Base-by-base conservation (phyloP, 192 early-diverging fungal genomes). In the Podila epigama region DNA sequence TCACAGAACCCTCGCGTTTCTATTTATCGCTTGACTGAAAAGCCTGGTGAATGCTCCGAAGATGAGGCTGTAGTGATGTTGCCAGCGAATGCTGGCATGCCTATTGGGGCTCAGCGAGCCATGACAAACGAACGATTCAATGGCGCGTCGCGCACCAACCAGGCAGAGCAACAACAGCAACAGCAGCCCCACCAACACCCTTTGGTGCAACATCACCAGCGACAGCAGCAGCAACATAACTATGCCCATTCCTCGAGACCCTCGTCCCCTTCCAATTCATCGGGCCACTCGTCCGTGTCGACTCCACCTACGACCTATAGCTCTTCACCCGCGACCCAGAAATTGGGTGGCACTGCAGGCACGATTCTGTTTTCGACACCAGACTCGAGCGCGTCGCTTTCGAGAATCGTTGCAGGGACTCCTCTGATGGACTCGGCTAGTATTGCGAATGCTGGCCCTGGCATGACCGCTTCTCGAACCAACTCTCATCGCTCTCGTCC, bases 211-310 rank as follows among this genome's bases (percentile, higher is more conserved):
- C 44, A 60, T 3, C 15, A 18, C 18, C 36, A 60, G 28, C 25
- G 15, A 50, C 5, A 20, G 10, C 60, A 18, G 15, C 36, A 60
- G 28, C 25, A 10, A 50, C 5, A 20, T 3, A 40, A 62, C 9
- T 64, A 64, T 28, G 40, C 56, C 33, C 50, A 53, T 10, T 55
- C 70, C 5, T 41, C 41, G n/a, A 55, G 6, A 0, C 70, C 70
- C 5, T 55, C 64, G 10, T 75, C 70, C 13, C 57, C 70, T 13
- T 48, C 70, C 40, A 56, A 53, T 32, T 60, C 63, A 3, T 66
- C 63, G 5, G 63, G 44, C 2, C 48, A 64, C 16, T 72, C 70
- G 7, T 51, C 58, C 3, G 18, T 66, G 1, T 66, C 70, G 31
- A 66, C 58, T 8, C 58, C 70, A 5, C 51, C 58, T 5, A 66